These are phyloP conservation scores for Bipolaris sorokiniana DNA, from an alignment of 2,329 filamentous ascomycete genomes.

Conservation along the genomic window DNA sequence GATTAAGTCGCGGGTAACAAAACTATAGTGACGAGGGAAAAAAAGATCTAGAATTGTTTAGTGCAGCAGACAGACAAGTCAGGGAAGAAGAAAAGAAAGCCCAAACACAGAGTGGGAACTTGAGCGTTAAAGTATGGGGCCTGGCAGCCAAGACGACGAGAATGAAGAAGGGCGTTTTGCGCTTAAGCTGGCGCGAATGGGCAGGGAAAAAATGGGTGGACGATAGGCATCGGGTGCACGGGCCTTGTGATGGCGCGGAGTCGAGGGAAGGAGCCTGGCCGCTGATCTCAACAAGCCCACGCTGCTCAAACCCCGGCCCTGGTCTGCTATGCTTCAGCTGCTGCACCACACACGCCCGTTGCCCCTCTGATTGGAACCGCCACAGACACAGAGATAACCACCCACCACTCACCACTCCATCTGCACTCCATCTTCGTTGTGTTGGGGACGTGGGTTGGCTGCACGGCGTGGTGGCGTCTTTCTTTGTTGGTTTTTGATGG, in stretches of 20 bases:
- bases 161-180: conserved; percentile 1
- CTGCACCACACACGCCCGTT: conserved; percentile 5
- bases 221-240: neutral
- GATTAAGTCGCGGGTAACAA: conserved; percentile 25
- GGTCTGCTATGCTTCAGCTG: conserved; percentile 13
- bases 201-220: neutral
- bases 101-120: conserved; percentile 33
- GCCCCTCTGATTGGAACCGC: conserved; percentile 16
- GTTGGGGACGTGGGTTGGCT: neutral
- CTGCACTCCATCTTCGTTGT: neutral
- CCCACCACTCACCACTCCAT: neutral
- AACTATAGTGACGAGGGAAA: neutral
- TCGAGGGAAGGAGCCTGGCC: conserved; percentile 3
- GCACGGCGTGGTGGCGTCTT: conserved; percentile 1
- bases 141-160: conserved; percentile 29
- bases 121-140: conserved; percentile 41
- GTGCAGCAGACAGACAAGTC: conserved; percentile 9
- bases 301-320: conserved; percentile 8
- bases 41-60: conserved; percentile 15
- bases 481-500: conserved; percentile 14
- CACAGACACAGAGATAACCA: conserved; percentile 17
- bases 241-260: neutral
- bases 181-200: neutral
- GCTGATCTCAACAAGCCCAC: conserved; percentile 26
- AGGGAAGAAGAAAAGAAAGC: conserved; percentile 14